Conservation (phyloP, 2,329 filamentous ascomycete species). For the Paecilomyces sp. region DNA sequence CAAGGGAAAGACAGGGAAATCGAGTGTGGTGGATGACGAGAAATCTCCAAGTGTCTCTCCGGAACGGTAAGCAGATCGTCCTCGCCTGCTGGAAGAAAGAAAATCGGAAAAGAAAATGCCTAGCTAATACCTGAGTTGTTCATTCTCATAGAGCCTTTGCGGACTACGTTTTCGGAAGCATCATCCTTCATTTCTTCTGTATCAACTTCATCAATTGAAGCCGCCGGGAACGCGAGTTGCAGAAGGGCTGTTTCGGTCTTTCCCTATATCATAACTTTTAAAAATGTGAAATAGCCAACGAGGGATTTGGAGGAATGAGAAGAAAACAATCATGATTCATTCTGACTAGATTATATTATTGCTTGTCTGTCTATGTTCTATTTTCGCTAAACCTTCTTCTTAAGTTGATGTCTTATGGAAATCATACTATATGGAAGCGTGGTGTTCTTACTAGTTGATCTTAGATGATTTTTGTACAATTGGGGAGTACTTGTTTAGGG, state of each 20-base stretch:
- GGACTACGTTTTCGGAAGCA: conserved; percentile 88
- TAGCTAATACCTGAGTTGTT: conserved; percentile 1
- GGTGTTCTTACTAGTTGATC: not conserved
- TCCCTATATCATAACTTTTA: not conserved
- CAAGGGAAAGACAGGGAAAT: conserved; percentile 20
- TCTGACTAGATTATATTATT: not conserved
- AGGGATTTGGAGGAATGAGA: not conserved
- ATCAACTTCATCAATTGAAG: conserved; percentile 97
- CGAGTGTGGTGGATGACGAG: conserved; percentile 16
- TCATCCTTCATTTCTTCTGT: conserved; percentile 97
- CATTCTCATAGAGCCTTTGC: conserved; percentile 68
- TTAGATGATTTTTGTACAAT: not conserved
- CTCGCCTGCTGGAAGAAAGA: not conserved
- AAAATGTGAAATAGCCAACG: not conserved
- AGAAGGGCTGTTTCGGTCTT: not conserved
- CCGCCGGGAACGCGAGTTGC: not conserved
- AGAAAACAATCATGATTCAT: not conserved
- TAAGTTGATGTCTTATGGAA: not conserved
- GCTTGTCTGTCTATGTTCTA: not conserved
- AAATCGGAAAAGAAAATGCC: not conserved
- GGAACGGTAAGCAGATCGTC: conserved; percentile 29
- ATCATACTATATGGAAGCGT: not conserved
- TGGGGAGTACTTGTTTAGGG: not conserved
- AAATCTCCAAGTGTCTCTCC: conserved; percentile 25
- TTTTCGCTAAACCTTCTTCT: not conserved